Evolutionary conservation across 164 flowering plant species (phyloP).

Genomic region (Tetracentron sinense): DNA sequence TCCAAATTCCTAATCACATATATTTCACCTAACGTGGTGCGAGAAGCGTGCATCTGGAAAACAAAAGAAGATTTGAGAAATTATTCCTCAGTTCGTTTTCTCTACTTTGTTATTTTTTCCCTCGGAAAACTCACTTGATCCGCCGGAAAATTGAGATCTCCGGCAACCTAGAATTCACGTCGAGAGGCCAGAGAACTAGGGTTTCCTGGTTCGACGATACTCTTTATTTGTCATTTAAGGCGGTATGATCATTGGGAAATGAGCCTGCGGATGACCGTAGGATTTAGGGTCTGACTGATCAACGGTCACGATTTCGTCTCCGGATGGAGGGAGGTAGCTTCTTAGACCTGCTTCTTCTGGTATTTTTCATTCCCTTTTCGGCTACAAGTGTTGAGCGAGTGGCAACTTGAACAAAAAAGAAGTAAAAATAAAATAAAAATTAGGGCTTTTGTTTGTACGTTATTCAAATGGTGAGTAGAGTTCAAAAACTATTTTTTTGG

Average conservation of each 20-base stretch:
- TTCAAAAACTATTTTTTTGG: background rate
- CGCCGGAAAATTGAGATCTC: background rate
- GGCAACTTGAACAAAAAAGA: too few relatives aligned
- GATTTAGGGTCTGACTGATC: conserved; percentile 41
- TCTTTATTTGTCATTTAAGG: conserved; percentile 5
- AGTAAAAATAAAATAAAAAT: background rate
- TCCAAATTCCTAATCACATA: background rate
- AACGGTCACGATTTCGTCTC: conserved; percentile 62
- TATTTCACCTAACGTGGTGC: background rate
- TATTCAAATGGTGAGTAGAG: background rate
- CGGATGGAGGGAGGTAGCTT: conserved; percentile 99
- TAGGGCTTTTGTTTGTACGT: background rate
- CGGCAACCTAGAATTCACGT: conserved; percentile 9
- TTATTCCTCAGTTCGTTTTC: background rate
- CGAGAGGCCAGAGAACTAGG: conserved; percentile 7
- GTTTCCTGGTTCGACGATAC: conserved; percentile 1
- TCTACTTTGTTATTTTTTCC: background rate
- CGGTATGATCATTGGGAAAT: conserved; percentile 25
- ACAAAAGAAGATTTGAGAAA: background rate
- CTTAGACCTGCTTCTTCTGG: conserved; percentile 55
- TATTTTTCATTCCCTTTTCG: conserved; percentile 39
- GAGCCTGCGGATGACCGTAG: conserved; percentile 43
- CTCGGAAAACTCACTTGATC: background rate
- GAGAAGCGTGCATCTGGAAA: too few relatives aligned
- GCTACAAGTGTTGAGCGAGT: background rate